Conservation (phyloP, 768 basidiomycete genomes). For the Boletus bicolor region DNA sequence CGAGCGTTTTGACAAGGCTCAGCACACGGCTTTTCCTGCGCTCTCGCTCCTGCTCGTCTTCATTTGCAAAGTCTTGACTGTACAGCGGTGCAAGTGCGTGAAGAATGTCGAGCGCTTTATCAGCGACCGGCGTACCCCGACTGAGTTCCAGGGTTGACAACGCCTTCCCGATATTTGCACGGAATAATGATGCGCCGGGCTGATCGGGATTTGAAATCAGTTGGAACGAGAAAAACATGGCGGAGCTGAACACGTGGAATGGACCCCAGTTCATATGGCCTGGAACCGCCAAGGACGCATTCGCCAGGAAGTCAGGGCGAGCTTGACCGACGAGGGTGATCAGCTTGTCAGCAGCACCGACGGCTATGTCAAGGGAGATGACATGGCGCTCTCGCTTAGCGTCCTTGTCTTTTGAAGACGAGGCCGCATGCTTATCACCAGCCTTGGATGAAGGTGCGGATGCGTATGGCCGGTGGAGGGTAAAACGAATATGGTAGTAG, state of each 20-base stretch:
- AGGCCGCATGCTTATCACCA: slow-evolving; percentile 25
- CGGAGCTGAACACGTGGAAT: slow-evolving; percentile 81
- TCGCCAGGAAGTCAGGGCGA: slow-evolving; percentile 71
- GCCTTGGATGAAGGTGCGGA: slow-evolving; percentile 24
- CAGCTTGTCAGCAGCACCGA: slow-evolving; percentile 71
- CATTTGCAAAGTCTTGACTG: slow-evolving; percentile 54
- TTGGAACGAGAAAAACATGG: slow-evolving; percentile 92
- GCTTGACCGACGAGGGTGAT: slow-evolving; percentile 76
- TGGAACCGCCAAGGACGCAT: slow-evolving; percentile 65
- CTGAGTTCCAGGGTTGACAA: slow-evolving; percentile 63
- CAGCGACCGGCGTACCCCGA: slow-evolving; percentile 62
- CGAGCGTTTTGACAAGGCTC: slow-evolving; percentile 66
- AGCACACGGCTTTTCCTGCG: slow-evolving; percentile 61
- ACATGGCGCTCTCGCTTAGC: slow-evolving; percentile 40
- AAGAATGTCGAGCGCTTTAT: slow-evolving; percentile 72
- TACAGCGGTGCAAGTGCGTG: slow-evolving; percentile 73
- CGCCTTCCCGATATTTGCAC: slow-evolving; percentile 70
- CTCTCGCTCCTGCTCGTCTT: slow-evolving; percentile 49
- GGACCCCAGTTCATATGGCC: slow-evolving; percentile 85
- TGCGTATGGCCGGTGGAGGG: slow-evolving; percentile 77
- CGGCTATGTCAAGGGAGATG: slow-evolving; percentile 69
- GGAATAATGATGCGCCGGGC: slow-evolving; percentile 73
- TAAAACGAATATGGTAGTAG: slow-evolving; percentile 81
- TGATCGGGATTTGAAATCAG: slow-evolving; percentile 78
- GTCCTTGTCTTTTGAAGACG: slow-evolving; percentile 30